A percentile compares a stretch with the other conserved stretches of the same genome.
Conservation (phyloP, 352 stramenopile species). For the Phytophthora lateralis region DNA sequence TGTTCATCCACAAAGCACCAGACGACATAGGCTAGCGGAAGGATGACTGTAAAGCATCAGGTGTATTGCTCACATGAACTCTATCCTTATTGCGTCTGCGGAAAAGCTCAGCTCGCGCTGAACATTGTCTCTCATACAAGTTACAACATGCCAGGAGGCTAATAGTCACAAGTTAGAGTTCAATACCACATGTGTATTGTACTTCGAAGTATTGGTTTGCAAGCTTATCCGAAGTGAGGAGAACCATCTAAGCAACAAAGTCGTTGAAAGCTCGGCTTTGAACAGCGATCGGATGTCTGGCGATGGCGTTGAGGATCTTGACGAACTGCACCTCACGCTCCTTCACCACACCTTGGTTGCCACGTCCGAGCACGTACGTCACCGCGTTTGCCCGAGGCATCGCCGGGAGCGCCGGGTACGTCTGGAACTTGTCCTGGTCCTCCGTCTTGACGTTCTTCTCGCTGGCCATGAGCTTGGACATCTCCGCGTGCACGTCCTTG, state of each 20-base stretch:
- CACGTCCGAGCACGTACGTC: conserved; percentile 52
- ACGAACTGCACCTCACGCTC: conserved; percentile 65
- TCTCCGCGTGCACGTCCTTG: conserved; percentile 58
- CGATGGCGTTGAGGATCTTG: conserved; percentile 70
- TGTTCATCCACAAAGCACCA: conserved; percentile 23
- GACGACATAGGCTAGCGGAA: background rate
- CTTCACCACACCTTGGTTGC: conserved; percentile 57
- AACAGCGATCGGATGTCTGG: conserved; percentile 52
- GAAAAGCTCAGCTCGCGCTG: background rate
- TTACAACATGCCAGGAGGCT: background rate
- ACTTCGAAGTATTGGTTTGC: background rate
- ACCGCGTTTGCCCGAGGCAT: conserved; percentile 50
- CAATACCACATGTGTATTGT: conserved; percentile 7
- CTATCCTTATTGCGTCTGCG: no score
- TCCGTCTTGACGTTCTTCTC: conserved; percentile 52
- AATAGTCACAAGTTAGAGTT: background rate
- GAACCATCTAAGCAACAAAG: conserved; percentile 46
- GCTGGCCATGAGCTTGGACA: conserved; percentile 62
- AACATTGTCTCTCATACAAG: background rate
- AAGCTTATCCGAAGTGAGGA: no score
- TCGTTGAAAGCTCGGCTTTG: conserved; percentile 52
- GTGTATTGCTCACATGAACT: no score
- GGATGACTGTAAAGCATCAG: background rate
- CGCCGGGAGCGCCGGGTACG: conserved; percentile 62
- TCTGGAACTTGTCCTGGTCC: conserved; percentile 59